Base-by-base conservation (phyloP, 208 protist species). In the Trypanosoma grayi region DNA sequence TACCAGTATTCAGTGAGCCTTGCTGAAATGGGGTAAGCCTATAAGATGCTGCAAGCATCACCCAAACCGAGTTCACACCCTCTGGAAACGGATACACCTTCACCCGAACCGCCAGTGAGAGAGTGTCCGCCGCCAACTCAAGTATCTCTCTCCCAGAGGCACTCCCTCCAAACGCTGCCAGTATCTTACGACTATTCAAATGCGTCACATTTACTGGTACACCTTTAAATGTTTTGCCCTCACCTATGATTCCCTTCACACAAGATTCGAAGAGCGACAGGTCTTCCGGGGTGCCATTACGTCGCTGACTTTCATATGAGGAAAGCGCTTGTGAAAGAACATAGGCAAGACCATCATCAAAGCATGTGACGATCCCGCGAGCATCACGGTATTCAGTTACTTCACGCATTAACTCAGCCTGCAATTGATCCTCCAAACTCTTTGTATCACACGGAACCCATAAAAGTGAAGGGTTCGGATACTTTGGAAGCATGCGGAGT, bases 171-270 rank as follows among this genome's bases (percentile, higher is more conserved):
- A 94, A 72, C 10, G 83, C 71, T 24, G 70, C 71, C 60, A 97
- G 70, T 33, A 96, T 88, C 47, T 75, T 77, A 16, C 51, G 57
- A 9, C 63, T 81, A 47, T 85, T 75, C 11, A 75, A 68, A 65
- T 95, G 84, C 1, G 86, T 84, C 18, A 97, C 75, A 62, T 97
- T 93, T 16, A 97, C 61, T 4, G 93, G 93, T 33, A 95, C 81
- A 24, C 80, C 93, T 44, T 90, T 95, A 75, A 95, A 97, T 0
- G 90, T 95, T 59, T 90, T 92, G 6, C 90, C 90, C 14, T 73
- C 70, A 22, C 87, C 87, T n/a, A 97, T 64, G 3, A 76, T 61
- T 7, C 85, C 84, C 41, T 94, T 94, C 28, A 97, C 82, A 28
- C 78, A 87, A 20, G 79, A 55, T 24, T 96, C 76, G 61, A 97